A percentile compares a stretch with the other conserved stretches of the same genome.
Evolutionary conservation across 2,329 filamentous ascomycete genomes (phyloP).

Genomic region (Beauveria asiatica): DNA sequence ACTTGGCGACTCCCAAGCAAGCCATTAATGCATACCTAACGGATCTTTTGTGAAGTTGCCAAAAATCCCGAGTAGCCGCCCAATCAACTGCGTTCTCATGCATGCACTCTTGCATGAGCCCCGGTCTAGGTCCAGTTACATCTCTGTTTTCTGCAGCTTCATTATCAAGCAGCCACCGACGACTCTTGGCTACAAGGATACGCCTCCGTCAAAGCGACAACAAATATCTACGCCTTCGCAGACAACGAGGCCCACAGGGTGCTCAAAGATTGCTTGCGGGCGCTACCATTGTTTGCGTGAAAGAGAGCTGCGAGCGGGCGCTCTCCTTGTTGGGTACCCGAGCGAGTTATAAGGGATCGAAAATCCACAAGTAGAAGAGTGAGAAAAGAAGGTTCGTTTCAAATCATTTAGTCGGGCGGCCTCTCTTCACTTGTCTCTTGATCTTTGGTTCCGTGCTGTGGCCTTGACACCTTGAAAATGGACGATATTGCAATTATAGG

Average conservation of each 20-base stretch:
- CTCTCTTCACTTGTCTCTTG: background rate
- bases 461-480: slow-evolving; percentile 10
- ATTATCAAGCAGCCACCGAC: background rate
- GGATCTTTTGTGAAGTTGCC: background rate
- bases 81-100: background rate
- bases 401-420: no score
- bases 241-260: no score
- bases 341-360: no score
- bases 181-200: no score
- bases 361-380: no score
- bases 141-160: background rate
- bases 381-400: no score
- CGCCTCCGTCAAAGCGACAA: no score
- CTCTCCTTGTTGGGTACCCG: no score
- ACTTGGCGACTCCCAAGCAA: background rate
- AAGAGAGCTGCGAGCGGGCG: no score
- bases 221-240: no score
- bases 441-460: background rate
- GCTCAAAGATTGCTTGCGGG: no score
- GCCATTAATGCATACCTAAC: background rate
- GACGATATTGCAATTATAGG: slow-evolving; percentile 46
- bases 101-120: background rate
- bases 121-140: background rate
- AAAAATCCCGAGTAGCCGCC: background rate
- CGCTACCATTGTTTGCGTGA: no score